Base-by-base conservation (phyloP, 495 filamentous ascomycete species). In the Talaromyces ruber region DNA sequence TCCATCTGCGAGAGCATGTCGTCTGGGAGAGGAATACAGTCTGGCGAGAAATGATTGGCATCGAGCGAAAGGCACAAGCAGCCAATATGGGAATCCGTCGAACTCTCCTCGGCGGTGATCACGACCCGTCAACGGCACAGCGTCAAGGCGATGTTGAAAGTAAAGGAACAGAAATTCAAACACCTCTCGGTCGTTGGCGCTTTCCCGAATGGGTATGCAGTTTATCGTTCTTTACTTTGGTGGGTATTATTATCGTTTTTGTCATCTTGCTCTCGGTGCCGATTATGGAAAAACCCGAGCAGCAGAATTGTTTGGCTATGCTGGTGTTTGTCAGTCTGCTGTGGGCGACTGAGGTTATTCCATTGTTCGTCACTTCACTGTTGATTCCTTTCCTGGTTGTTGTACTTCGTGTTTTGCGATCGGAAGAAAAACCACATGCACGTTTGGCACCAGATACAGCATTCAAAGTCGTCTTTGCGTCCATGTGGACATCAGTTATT, bases 401-500 rank as follows among this genome's bases (percentile, higher is more conserved):
- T 32, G 73, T 95, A 12, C 81, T 99, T 26, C 82, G 82, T 34
- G 90, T 99, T 54, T 90, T 97, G 64, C 85, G 92, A 55, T 83
- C 85, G 21, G 89, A 92, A 30, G 80, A 84, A 6, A 84, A 84
- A 67, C 88, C 88, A 0, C 78, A 92, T 66, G 65, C 74, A 29
- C 86, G 93, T 30, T 77, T 98, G 16, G 80, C 80, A 24, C 81
- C 91, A 1, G 89, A 90, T 65, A 81, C 83, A 26, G 92, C 94
- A 5, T 88, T 92, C 0, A 81, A 80, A 58, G 91, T 88, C 68
- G 86, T 97, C 37, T 97, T 98, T 66, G 78, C 90, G 29, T 86
- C 94, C 21, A 99, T 99, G 94, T 99, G 94, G 94, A 97, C 93
- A 9, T 92, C 95, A 0, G 94, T 98, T 32, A 99, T 99, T 64